These are phyloP conservation scores for Auriscalpium orientale DNA, from an alignment of 768 basidiomycete species.

Conservation along the genomic window DNA sequence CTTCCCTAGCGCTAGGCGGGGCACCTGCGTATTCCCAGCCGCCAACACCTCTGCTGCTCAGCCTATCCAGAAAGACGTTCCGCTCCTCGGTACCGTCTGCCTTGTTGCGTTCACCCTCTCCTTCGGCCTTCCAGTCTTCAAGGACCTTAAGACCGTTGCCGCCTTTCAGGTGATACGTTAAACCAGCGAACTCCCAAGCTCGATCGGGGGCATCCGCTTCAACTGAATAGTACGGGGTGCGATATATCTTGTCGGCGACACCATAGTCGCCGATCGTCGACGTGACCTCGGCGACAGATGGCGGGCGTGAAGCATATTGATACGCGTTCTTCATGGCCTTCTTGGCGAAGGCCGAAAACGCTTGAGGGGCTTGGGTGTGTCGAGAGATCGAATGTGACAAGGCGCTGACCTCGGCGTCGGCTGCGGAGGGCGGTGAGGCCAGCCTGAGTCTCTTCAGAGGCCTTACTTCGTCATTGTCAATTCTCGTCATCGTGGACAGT, in stretches of 20 bases:
- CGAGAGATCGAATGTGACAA: background rate
- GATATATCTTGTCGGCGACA: slow-evolving; percentile 58
- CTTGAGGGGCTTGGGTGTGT: slow-evolving; percentile 5
- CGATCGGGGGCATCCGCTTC: slow-evolving; percentile 57
- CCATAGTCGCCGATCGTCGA: slow-evolving; percentile 37
- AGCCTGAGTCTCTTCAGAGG: slow-evolving; percentile 10
- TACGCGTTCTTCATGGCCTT: slow-evolving; percentile 30
- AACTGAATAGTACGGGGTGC: slow-evolving; percentile 74
- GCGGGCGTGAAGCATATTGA: slow-evolving; percentile 43
- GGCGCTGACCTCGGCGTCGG: background rate
- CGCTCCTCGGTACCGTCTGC: background rate
- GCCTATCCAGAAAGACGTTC: slow-evolving; percentile 5
- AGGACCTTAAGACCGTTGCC: slow-evolving; percentile 48
- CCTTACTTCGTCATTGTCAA: slow-evolving; percentile 6
- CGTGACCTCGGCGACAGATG: slow-evolving; percentile 39
- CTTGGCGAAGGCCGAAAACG: slow-evolving; percentile 9
- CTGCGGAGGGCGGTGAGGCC: background rate
- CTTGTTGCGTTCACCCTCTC: background rate
- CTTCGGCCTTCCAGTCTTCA: slow-evolving; percentile 45
- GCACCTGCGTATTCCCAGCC: slow-evolving; percentile 79
- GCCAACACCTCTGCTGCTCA: slow-evolving; percentile 28
- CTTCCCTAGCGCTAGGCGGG: slow-evolving; percentile 56
- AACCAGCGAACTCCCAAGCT: slow-evolving; percentile 74
- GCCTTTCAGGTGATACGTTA: slow-evolving; percentile 65
- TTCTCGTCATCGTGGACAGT: background rate